A percentile compares a stretch with the other conserved stretches of the same genome.
phyloP scores from a whole-genome alignment of 352 stramenopile species.

The Phytophthora pistaciae region DNA sequence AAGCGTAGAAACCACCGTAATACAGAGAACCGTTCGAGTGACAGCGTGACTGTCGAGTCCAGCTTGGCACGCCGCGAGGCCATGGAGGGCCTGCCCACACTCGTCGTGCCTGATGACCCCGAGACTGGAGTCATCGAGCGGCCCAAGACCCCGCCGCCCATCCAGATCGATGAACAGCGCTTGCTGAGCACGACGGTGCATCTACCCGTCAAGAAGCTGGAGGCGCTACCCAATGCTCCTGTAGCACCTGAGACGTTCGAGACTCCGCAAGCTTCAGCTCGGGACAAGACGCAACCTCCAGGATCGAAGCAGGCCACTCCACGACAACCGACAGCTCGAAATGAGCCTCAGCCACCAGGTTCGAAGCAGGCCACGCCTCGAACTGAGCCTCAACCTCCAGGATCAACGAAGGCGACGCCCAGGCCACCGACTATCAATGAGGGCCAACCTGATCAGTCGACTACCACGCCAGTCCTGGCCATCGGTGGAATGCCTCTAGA shows the following conservation, averaged over 20 bases:
- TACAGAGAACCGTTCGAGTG: neutral
- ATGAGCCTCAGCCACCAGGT: constrained; percentile 16
- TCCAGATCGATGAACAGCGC: constrained; percentile 44
- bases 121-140: constrained; percentile 70
- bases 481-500: constrained; percentile 7
- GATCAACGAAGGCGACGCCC: constrained; percentile 20
- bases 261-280: constrained; percentile 4
- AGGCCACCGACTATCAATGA: constrained; percentile 9
- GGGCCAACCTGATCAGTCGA: neutral
- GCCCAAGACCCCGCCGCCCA: constrained; percentile 60
- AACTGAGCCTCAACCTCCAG: constrained; percentile 10
- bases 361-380: constrained; percentile 30
- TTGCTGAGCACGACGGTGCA: constrained; percentile 27
- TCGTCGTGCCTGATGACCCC: constrained; percentile 79
- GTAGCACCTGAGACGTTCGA: constrained; percentile 25
- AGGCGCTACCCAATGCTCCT: constrained; percentile 29
- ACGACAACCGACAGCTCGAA: constrained; percentile 16
- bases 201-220: constrained; percentile 28
- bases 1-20: constrained; percentile 16
- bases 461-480: constrained; percentile 5
- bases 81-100: constrained; percentile 55
- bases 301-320: constrained; percentile 23
- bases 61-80: constrained; percentile 5
- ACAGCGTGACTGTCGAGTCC: constrained; percentile 1
- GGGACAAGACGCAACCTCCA: constrained; percentile 1